Evolutionary conservation across 305 asterid species (phyloP).

Genomic region (Fraxinus paxiana): DNA sequence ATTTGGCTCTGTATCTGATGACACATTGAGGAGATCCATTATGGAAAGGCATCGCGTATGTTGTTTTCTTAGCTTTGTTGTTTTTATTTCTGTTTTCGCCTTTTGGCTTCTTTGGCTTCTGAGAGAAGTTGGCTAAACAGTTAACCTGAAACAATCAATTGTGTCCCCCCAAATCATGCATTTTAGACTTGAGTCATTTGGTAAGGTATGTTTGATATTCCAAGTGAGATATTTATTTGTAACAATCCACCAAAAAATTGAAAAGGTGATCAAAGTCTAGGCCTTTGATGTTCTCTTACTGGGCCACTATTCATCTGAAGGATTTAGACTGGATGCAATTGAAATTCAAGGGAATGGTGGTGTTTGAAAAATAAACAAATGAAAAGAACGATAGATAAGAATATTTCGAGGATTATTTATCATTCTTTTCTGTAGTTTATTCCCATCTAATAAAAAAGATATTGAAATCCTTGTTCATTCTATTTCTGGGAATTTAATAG

Average conservation of each 20-base stretch:
- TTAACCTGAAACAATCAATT: not conserved
- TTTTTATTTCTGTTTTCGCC: conserved; percentile 3
- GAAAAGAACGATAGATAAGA: not conserved
- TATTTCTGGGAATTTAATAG: not conserved
- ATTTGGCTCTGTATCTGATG: conserved; percentile 51
- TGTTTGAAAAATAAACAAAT: not conserved
- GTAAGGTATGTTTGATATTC: not conserved
- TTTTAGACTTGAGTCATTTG: not conserved
- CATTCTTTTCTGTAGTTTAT: not conserved
- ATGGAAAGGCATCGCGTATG: conserved; percentile 77
- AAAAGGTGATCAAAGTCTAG: not conserved
- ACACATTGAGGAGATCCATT: conserved; percentile 51
- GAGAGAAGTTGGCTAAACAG: conserved; percentile 5
- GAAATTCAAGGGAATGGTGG: not conserved
- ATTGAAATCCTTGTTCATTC: not conserved
- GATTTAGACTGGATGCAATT: not conserved
- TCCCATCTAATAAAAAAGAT: not conserved
- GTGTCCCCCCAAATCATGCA: not conserved
- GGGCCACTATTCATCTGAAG: not conserved
- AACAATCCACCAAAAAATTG: not conserved
- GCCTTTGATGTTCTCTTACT: not conserved
- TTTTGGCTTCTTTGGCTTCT: conserved; percentile 17
- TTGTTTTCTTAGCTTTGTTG: conserved; percentile 5
- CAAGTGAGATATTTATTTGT: not conserved
- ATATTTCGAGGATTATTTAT: not conserved